Evolutionary conservation across 2,329 filamentous ascomycete species (phyloP), one percentile per base, ranked within the genome.

Genomic region (Claviceps paspali): DNA sequence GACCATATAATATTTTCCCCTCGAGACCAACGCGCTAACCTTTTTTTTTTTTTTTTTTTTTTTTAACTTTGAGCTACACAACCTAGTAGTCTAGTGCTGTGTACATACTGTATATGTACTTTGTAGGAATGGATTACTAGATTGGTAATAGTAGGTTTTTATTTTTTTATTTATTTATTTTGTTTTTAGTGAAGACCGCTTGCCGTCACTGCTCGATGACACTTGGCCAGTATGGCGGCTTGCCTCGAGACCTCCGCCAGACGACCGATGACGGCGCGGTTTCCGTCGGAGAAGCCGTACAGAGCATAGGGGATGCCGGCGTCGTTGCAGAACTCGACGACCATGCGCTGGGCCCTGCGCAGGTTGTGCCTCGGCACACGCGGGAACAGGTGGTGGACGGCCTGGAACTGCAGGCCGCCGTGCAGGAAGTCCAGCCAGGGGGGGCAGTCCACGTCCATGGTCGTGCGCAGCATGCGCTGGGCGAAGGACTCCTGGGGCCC

Each of bases 391-490:
- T 82, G 78, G 53, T 82, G 78, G 2, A 82, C 68, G 6, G 71
- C 76, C 55, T 82, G 79, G 57, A 82, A 83, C 55, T 82, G 79
- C 21, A 83, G 61, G 1, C 78, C 79, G 33, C 79, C 79, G 52
- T 83, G 78, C 50, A 81, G 65, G 47, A 75, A 82, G 52, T 83
- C 79, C 18, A 83, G 59, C 79, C 78, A 83, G 18, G 65, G 60
- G 0, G 79, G 79, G 54, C 78, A 82, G 47, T 80, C 76, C 32
- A 83, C 72, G 47, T 83, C 83, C 85, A 94, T 93, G 10, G 86
- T 93, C 1, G 86, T 94, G 47, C 87, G 78, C 32, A 94, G 67
- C 79, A 92, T 91, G 56, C 79, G 82, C 58, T 93, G 85, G 1
- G 86, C 76, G 55, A 94, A 94, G 0, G 82, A 91, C 55, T 94